Percentiles rank a stretch among this genome's conserved stretches.
Conservation (phyloP, 352 stramenopile genomes). For the Phytophthora tubulina region DNA sequence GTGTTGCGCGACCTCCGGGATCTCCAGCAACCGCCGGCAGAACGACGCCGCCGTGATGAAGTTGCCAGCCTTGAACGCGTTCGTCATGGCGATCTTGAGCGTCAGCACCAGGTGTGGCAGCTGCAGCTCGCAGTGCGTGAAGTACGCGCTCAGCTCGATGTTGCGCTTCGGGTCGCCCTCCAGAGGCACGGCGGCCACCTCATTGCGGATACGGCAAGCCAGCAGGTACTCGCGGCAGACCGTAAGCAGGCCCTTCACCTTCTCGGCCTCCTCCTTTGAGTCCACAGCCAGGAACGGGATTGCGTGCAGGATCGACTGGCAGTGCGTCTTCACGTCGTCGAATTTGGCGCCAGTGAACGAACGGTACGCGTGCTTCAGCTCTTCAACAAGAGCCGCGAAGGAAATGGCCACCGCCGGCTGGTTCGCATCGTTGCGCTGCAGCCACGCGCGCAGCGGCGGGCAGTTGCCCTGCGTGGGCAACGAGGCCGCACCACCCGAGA, state of each 20-base stretch:
- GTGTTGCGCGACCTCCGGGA: conserved; percentile 94
- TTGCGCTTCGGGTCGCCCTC: conserved; percentile 89
- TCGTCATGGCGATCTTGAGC: conserved; percentile 99
- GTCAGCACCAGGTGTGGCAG: conserved; percentile 97
- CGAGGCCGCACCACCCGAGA: conserved; percentile 80
- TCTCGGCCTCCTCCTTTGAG: conserved; percentile 92
- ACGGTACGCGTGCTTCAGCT: conserved; percentile 96
- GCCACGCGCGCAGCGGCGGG: conserved; percentile 74
- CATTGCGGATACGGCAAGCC: conserved; percentile 96
- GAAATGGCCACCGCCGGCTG: conserved; percentile 92
- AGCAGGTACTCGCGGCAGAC: conserved; percentile 98
- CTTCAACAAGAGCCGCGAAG: conserved; percentile 92
- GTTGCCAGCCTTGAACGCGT: conserved; percentile 99
- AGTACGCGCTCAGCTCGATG: conserved; percentile 98
- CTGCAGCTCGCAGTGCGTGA: conserved; percentile 99
- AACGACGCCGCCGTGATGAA: conserved; percentile 99
- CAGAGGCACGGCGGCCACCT: conserved; percentile 74
- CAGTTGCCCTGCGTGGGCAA: conserved; percentile 88
- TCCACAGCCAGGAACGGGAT: conserved; percentile 97
- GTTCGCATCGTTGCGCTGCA: conserved; percentile 89
- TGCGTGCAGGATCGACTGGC: conserved; percentile 93
- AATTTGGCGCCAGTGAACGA: conserved; percentile 99
- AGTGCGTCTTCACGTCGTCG: conserved; percentile 94
- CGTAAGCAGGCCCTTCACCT: conserved; percentile 96
- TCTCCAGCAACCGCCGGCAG: conserved; percentile 98